Evolutionary conservation across 257 asterid genomes (phyloP).

Genomic region (Nicotiana benthamiana): DNA sequence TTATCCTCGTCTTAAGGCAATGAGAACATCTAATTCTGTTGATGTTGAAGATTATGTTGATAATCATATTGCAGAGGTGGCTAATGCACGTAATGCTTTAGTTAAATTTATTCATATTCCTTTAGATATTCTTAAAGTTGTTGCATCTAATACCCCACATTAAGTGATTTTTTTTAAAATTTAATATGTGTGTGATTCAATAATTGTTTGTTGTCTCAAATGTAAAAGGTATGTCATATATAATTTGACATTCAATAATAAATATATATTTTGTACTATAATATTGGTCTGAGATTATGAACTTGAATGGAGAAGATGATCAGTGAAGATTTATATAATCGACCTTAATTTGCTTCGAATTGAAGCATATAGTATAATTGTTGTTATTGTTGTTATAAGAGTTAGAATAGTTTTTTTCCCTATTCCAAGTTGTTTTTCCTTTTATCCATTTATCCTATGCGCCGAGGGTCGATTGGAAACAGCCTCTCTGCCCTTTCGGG

Average conservation of each 20-base stretch:
- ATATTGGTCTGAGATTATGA: not conserved
- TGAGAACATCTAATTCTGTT: not conserved
- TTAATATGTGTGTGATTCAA: not conserved
- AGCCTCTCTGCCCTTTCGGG: no score
- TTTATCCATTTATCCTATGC: no score
- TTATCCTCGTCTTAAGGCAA: conserved; percentile 7
- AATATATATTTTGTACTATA: not conserved
- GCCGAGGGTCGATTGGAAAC: no score
- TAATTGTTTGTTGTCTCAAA: not conserved
- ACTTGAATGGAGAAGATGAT: not conserved
- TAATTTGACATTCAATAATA: not conserved
- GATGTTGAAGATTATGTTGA: conserved; percentile 5
- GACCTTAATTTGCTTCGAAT: accelerated
- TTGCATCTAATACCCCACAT: not conserved
- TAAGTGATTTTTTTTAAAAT: not conserved
- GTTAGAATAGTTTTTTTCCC: no score
- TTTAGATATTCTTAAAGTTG: not conserved
- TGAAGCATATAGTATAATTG: not conserved
- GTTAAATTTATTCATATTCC: conserved; percentile 9
- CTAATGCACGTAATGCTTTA: conserved; percentile 6
- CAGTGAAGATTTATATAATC: not conserved
- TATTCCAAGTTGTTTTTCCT: no score
- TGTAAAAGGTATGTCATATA: not conserved
- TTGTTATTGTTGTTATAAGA: not conserved
- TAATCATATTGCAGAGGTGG: conserved; percentile 1